phyloP scores from a whole-genome alignment of 371 early-diverging fungal species.

The Syncephalastrum monosporum region DNA sequence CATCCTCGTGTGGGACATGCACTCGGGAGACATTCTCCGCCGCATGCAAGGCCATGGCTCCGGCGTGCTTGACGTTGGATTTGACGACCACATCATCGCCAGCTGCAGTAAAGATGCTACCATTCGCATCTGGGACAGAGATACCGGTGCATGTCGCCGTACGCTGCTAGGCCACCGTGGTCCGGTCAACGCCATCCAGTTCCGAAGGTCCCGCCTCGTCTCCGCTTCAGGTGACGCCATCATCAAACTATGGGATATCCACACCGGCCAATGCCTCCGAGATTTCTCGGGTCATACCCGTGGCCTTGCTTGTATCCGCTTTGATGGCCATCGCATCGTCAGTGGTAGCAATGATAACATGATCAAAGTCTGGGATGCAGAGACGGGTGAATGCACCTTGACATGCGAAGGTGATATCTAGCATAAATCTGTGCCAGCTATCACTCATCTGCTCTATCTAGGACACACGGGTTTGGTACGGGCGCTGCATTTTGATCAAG shows the following conservation, averaged over 20 bases:
- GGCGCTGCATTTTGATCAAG: constrained; percentile 75
- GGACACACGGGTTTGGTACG: constrained; percentile 92
- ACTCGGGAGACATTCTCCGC: constrained; percentile 24
- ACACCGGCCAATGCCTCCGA: constrained; percentile 65
- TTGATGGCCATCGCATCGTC: constrained; percentile 84
- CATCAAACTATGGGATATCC: constrained; percentile 86
- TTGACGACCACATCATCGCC: constrained; percentile 73
- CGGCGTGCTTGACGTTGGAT: constrained; percentile 80
- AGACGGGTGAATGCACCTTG: constrained; percentile 72
- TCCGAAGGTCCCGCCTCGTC: constrained; percentile 64
- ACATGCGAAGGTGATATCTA: constrained; percentile 41
- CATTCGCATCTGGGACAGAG: constrained; percentile 80
- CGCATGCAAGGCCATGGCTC: constrained; percentile 63
- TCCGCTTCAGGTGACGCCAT: constrained; percentile 87
- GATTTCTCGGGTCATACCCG: constrained; percentile 74
- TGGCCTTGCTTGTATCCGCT: constrained; percentile 93
- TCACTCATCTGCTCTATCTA: constrained; percentile 27
- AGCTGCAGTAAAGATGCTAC: constrained; percentile 93
- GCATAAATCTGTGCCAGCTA: neutral
- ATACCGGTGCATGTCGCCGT: constrained; percentile 54
- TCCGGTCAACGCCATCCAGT: constrained; percentile 87
- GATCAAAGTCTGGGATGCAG: constrained; percentile 93
- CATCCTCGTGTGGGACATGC: constrained; percentile 86
- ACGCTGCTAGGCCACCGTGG: constrained; percentile 81
- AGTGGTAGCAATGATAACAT: constrained; percentile 94